These are phyloP conservation scores for Colletotrichum sp. DNA, from an alignment of 2,329 filamentous ascomycete species.

Conservation along the genomic window DNA sequence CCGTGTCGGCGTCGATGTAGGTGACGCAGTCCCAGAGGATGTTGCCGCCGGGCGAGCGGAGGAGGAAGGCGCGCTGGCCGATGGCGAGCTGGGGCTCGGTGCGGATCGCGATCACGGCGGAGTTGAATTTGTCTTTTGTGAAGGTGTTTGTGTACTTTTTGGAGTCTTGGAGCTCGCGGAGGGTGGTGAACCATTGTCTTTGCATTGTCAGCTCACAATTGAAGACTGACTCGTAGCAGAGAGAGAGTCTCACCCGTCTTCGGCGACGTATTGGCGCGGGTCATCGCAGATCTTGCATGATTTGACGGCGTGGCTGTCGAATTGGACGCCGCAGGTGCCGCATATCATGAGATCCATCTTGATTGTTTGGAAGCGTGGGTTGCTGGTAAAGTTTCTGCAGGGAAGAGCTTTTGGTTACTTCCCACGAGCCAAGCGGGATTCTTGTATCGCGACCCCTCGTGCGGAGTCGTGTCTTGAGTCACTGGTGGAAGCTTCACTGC, in stretches of 20 bases:
- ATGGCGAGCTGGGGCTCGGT: conserved; percentile 70
- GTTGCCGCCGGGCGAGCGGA: conserved; percentile 70
- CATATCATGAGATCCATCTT: conserved; percentile 56
- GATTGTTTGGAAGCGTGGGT: fast-evolving
- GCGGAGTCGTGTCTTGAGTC: background rate
- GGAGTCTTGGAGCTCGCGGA: conserved; percentile 45
- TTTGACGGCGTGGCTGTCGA: conserved; percentile 49
- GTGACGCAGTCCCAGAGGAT: conserved; percentile 82
- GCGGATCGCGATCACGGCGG: conserved; percentile 48
- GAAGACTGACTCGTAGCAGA: background rate
- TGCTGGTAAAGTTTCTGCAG: background rate
- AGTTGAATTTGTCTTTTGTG: conserved; percentile 47
- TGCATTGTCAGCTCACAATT: background rate
- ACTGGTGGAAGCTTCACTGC: background rate
- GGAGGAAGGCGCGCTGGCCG: conserved; percentile 74
- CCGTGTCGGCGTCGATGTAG: conserved; percentile 68
- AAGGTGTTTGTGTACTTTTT: conserved; percentile 58
- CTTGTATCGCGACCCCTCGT: background rate
- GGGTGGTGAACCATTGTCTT: conserved; percentile 70
- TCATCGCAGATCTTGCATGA: conserved; percentile 77
- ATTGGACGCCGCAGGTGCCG: conserved; percentile 74
- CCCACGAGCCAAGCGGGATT: background rate
- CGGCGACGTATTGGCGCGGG: conserved; percentile 71
- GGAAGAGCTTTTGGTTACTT: background rate
- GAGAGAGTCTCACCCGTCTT: background rate